Percentiles rank a stretch among this genome's conserved stretches.
These are phyloP conservation scores for Fusarium euwallaceae DNA, from an alignment of 2,329 filamentous ascomycete species.

Conservation along the genomic window DNA sequence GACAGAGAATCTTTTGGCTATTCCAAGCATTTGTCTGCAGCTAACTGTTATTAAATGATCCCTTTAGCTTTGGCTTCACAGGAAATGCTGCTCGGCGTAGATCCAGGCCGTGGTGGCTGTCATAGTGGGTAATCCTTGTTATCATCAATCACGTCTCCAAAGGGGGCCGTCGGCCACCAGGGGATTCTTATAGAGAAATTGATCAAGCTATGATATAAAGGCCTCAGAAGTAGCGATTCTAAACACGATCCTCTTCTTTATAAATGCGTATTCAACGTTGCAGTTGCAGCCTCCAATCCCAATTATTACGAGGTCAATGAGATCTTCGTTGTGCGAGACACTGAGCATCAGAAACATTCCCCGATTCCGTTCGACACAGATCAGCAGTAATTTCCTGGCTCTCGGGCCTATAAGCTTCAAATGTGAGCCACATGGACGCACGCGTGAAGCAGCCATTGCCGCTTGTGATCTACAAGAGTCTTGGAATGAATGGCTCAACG, in stretches of 20 bases:
- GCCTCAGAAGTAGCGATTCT: neutral
- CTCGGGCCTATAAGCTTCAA: neutral
- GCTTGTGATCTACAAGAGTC: neutral
- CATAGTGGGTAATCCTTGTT: neutral
- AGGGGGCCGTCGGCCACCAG: neutral
- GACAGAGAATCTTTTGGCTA: neutral
- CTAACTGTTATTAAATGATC: neutral
- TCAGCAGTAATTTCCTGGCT: neutral
- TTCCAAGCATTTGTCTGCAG: neutral
- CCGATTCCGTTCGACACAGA: neutral
- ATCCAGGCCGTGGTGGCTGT: neutral
- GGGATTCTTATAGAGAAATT: neutral
- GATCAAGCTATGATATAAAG: neutral
- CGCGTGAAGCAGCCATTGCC: neutral
- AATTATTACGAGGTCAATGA: neutral
- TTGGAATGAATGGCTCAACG: neutral
- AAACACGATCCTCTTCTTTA: too few species aligned
- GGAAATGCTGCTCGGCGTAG: too few species aligned
- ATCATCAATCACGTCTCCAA: neutral
- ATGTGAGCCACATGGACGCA: neutral
- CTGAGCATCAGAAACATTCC: neutral
- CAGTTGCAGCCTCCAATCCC: neutral
- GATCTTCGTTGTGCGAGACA: neutral
- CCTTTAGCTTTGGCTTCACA: too few species aligned
- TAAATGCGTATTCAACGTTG: too few species aligned